Evolutionary conservation across 1,139 yeast genomes (phyloP), one percentile per base, ranked within the genome.

Genomic region (Dujonia santamariae): DNA sequence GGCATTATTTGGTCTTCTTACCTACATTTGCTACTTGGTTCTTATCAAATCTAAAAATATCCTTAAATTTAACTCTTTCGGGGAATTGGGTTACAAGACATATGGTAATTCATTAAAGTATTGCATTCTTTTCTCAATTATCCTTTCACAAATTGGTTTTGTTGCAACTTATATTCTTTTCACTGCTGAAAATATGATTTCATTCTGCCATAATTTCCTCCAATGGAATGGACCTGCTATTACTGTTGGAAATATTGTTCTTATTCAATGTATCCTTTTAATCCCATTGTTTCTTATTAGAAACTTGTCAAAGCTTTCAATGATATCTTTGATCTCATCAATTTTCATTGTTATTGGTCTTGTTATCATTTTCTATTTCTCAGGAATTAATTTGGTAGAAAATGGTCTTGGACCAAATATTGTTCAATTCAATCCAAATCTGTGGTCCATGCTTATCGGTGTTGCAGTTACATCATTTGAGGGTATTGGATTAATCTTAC

Each of bases 401-500:
- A 57, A 72, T 35, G 85, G 85, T 1, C 37, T 69, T 9, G 75
- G 79, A 0, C 74, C 76, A 3, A 63, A 68, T 43, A 65, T 74
- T 28, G 53, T 53, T 17, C 59, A 63, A 14, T 75, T 83, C 52
- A 83, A 83, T 52, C 44, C 72, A n/a, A 67, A 71, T 30, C 62
- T 72, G 38, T 84, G 88, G 83, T 75, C 90, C 2, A 64, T 84
- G 63, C 78, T 83, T 43, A 75, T 84, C 38, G 94, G 94, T 3
- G 86, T 85, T 2, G 90, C 90, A 0, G 86, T 84, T 15, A 83
- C 85, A 39, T 80, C 92, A 1, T 84, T 81, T 50, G 94, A 84
- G 60, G 94, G 94, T 1, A 81, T 84, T 41, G 92, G 94, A 0
- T 61, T 84, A 28, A 80, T 84, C 32, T 72, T 84, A 26, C 94